Conservation (phyloP, 805 yeast genomes). For the Zygoascus bituminiphila region DNA sequence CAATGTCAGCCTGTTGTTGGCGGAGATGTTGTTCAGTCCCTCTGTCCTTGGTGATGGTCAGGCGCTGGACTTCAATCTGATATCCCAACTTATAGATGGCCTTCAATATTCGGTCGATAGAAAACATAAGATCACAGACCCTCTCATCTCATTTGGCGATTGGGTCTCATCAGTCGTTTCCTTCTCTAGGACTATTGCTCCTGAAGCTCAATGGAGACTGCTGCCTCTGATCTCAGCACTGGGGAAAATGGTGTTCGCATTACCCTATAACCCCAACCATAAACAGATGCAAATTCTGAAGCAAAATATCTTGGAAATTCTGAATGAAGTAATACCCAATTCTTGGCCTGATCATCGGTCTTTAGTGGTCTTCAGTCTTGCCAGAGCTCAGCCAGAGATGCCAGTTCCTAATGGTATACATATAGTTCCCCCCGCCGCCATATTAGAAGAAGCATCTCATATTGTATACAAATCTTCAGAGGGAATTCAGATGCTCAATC, state of each 20-base stretch:
- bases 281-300: not conserved
- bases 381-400: constrained; percentile 1
- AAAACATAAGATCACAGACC: constrained; percentile 19
- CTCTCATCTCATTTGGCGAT: constrained; percentile 16
- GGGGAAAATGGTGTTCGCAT: not conserved
- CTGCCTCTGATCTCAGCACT: constrained; percentile 10
- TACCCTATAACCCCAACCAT: not conserved
- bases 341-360: not conserved
- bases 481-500: not conserved
- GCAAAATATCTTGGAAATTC: too few species aligned
- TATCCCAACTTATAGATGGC: constrained; percentile 16
- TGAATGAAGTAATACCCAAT: not conserved
- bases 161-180: constrained; percentile 15
- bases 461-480: constrained; percentile 1
- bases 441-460: not conserved
- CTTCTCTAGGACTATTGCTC: constrained; percentile 4
- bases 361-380: constrained; percentile 1
- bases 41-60: constrained; percentile 10
- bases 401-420: not conserved
- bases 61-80: constrained; percentile 4
- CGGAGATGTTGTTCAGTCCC: constrained; percentile 17
- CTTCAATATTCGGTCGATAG: constrained; percentile 18
- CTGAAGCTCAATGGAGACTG: constrained; percentile 16
- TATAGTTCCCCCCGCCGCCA: not conserved
- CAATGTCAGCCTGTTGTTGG: constrained; percentile 18